These are phyloP conservation scores for Acarospora socialis DNA, from an alignment of 2,329 filamentous ascomycete genomes.

Conservation along the genomic window DNA sequence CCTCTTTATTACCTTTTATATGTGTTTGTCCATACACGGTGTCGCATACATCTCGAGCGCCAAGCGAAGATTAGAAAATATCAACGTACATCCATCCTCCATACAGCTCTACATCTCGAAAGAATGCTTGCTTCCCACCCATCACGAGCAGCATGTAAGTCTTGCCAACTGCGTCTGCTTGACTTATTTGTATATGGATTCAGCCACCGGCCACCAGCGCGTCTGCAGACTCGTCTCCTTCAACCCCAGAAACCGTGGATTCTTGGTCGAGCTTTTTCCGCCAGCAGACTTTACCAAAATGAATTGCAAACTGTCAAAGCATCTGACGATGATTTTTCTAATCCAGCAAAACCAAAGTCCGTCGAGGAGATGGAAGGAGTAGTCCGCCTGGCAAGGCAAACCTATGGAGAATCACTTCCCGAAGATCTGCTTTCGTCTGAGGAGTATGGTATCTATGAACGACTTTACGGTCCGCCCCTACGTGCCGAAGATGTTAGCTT, in stretches of 20 bases:
- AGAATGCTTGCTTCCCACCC: no score
- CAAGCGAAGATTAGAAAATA: no score
- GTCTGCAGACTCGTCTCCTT: neutral
- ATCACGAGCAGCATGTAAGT: slow-evolving; percentile 2
- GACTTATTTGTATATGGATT: neutral
- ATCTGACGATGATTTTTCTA: neutral
- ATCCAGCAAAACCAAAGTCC: neutral
- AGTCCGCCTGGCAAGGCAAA: slow-evolving; percentile 57
- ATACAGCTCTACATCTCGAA: no score
- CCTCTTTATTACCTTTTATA: no score
- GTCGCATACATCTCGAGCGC: no score
- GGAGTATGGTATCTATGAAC: slow-evolving; percentile 62
- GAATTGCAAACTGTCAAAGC: neutral
- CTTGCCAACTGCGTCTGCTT: slow-evolving; percentile 1
- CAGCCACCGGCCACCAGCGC: neutral
- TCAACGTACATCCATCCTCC: no score
- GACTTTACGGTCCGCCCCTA: slow-evolving; percentile 65
- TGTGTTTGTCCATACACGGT: no score
- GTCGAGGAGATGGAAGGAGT: slow-evolving; percentile 41
- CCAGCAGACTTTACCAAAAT: neutral
- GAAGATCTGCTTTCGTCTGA: slow-evolving; percentile 52
- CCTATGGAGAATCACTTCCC: slow-evolving; percentile 65
- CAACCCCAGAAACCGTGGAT: neutral
- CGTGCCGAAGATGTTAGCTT: slow-evolving; percentile 43
- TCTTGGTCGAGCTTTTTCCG: neutral